Percentiles rank a stretch among this genome's conserved stretches.
phyloP scores from a whole-genome alignment of 441 rosid species.

The Populus hybrid region DNA sequence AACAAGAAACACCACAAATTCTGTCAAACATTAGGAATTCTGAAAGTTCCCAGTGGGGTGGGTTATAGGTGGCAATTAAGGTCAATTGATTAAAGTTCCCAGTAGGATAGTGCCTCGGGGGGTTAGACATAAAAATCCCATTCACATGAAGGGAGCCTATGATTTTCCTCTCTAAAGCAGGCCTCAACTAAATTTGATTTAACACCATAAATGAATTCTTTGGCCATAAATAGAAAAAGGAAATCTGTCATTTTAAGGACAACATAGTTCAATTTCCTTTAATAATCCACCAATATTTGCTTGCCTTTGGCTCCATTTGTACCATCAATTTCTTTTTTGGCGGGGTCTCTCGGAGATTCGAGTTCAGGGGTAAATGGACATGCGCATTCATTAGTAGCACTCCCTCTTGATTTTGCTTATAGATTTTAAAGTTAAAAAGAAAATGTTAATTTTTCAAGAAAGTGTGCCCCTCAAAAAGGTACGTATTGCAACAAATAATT shows the following conservation, averaged over 20 bases:
- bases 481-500: too few relatives aligned
- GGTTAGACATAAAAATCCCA: background rate
- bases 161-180: background rate
- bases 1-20: background rate
- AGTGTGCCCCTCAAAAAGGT: too few relatives aligned
- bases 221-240: constrained; percentile 7
- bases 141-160: background rate
- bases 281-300: constrained; percentile 21
- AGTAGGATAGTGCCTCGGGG: constrained; percentile 1
- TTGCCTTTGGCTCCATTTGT: constrained; percentile 11
- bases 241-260: constrained; percentile 16
- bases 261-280: constrained; percentile 14
- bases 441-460: too few relatives aligned
- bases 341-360: too few relatives aligned
- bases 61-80: constrained; percentile 6
- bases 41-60: background rate
- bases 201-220: background rate
- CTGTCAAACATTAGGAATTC: background rate
- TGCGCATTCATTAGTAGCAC: too few relatives aligned
- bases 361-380: too few relatives aligned
- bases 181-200: constrained; percentile 1
- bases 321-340: too few relatives aligned
- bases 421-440: too few relatives aligned
- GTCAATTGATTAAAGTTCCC: background rate
- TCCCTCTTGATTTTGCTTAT: too few relatives aligned